Evolutionary conservation across 768 basidiomycete species (phyloP).

Genomic region (Sporobolomyces pararoseus): DNA sequence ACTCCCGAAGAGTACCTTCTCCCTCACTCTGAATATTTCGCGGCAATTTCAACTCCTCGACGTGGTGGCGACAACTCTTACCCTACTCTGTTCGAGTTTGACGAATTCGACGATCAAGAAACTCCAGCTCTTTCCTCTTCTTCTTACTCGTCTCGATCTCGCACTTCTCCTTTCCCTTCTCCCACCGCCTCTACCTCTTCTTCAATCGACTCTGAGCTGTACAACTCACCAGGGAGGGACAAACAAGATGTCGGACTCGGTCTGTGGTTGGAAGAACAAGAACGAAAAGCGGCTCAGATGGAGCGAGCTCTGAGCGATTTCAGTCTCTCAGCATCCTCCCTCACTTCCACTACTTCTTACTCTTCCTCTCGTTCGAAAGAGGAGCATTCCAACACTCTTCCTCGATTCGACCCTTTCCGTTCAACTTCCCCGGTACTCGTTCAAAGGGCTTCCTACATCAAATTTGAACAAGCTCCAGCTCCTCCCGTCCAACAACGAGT

Average conservation of each 20-base stretch:
- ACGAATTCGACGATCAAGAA: slow-evolving; percentile 10
- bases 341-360: background rate
- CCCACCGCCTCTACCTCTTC: slow-evolving; percentile 8
- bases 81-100: slow-evolving; percentile 11
- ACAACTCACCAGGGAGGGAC: slow-evolving; percentile 1
- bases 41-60: slow-evolving; percentile 10
- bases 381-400: background rate
- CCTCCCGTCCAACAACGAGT: slow-evolving; percentile 10
- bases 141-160: slow-evolving; percentile 2
- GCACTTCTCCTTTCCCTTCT: slow-evolving; percentile 10
- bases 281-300: slow-evolving; percentile 9
- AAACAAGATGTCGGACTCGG: slow-evolving; percentile 17
- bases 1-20: slow-evolving; percentile 11
- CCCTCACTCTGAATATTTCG: slow-evolving; percentile 13
- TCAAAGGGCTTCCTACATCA: slow-evolving; percentile 18
- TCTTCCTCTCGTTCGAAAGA: background rate
- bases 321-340: background rate
- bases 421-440: background rate
- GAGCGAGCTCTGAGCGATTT: slow-evolving; percentile 11
- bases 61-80: background rate
- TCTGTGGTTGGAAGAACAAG: slow-evolving; percentile 4
- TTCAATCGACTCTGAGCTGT: slow-evolving; percentile 18
- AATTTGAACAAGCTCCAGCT: slow-evolving; percentile 1
- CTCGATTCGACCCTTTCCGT: slow-evolving; percentile 12
- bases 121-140: slow-evolving; percentile 6